Evolutionary conservation across 495 filamentous ascomycete species (phyloP), one percentile per base, ranked within the genome.

Genomic region (Daldinia decipiens): DNA sequence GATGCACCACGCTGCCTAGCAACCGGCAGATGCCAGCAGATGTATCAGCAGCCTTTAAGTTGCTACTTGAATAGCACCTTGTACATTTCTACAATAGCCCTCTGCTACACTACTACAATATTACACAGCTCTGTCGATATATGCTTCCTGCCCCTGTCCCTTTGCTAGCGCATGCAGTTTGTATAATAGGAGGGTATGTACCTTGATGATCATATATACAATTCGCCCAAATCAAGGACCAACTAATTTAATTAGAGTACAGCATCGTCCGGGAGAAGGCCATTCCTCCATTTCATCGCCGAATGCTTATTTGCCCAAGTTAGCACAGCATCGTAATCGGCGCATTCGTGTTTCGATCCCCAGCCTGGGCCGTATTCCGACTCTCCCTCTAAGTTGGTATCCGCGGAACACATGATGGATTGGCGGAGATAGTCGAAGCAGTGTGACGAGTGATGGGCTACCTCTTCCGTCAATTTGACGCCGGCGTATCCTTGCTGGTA

Each of bases 381-480:
- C 50, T 82, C 74, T 9, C 83, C 82, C 76, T 85, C 83, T 8
- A 85, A 66, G 32, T 79, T 84, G 7, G 78, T 82, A 67, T 84
- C 82, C 4, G 78, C 82, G 2, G 73, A 63, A 59, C 83, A 85
- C 79, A 81, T 81, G 61, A 85, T 80, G 7, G 77, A 76, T 67
- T 85, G 83, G 9, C 83, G 76, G 5, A 85, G 58, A 50, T 84
- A 84, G 62, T 84, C 81, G 66, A 84, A 83, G 76, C 83, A 85
- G 70, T 85, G 83, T 19, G 82, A 62, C 27, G 79, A 78, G 67
- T 85, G 83, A 45, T 83, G 80, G 3, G 80, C 81, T 0, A 81
- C 70, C 31, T 81, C 79, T 21, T 82, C 73, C 12, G 75, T 76
- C 59, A 84, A 62, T 24, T 77, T 53, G 15, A 64, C 51, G n/a